These are phyloP conservation scores for Ramaria rubella DNA, from an alignment of 768 basidiomycete genomes.

Conservation along the genomic window DNA sequence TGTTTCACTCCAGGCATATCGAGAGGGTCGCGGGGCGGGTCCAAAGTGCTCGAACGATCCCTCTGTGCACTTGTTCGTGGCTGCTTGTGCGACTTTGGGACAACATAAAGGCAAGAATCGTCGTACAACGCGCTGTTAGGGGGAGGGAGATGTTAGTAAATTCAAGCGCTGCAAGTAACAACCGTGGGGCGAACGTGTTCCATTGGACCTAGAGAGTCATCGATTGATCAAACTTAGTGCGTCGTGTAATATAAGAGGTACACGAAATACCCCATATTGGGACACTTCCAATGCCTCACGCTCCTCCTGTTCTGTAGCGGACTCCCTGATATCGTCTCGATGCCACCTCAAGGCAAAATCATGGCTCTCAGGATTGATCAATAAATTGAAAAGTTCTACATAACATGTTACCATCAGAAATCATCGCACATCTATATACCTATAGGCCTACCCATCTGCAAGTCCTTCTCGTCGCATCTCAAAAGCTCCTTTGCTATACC, in stretches of 20 bases:
- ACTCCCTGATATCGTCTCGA: conserved; percentile 63
- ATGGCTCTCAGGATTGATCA: conserved; percentile 60
- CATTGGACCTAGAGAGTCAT: conserved; percentile 53
- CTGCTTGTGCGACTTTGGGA: conserved; percentile 58
- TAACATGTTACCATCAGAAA: neutral
- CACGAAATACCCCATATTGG: conserved; percentile 50
- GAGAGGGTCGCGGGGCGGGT: conserved; percentile 49
- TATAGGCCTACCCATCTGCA: conserved; percentile 62
- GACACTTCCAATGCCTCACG: conserved; percentile 45
- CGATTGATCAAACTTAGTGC: neutral
- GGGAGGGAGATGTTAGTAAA: neutral
- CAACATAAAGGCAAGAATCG: conserved; percentile 64
- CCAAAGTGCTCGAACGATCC: conserved; percentile 41
- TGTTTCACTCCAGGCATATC: conserved; percentile 64
- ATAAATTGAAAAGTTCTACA: conserved; percentile 66
- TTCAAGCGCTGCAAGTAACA: neutral
- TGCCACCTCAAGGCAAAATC: conserved; percentile 76
- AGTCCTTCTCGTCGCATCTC: conserved; percentile 46
- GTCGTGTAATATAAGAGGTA: neutral
- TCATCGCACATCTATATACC: neutral
- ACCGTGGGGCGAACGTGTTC: conserved; percentile 56
- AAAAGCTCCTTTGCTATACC: conserved; percentile 41
- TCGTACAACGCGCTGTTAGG: conserved; percentile 55
- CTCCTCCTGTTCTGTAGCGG: conserved; percentile 56
- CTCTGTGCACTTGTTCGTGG: conserved; percentile 56